Percentiles rank a stretch among this genome's conserved stretches.
Conservation (phyloP, 2,329 filamentous ascomycete genomes). For the Cytospora piceicola region DNA sequence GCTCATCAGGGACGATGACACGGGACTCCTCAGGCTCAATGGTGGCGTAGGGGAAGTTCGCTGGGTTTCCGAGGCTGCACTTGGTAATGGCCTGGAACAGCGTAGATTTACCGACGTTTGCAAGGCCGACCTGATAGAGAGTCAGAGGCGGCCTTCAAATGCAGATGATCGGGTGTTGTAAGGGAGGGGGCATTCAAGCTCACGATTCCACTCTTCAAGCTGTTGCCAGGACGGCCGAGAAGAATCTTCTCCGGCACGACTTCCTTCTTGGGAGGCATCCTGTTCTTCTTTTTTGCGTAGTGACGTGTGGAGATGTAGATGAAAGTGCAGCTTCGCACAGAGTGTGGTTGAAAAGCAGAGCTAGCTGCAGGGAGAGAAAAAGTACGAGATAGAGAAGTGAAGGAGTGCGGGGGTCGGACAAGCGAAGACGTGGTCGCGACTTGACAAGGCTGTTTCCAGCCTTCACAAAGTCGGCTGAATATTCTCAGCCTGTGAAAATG, state of each 20-base stretch:
- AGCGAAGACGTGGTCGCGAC: slow-evolving; percentile 50
- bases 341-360: slow-evolving; percentile 62
- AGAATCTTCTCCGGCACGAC: slow-evolving; percentile 94
- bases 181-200: slow-evolving; percentile 38
- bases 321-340: slow-evolving; percentile 56
- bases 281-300: slow-evolving; percentile 62
- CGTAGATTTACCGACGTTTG: slow-evolving; percentile 99
- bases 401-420: slow-evolving; percentile 44
- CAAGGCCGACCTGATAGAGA: slow-evolving; percentile 81
- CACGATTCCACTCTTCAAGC: slow-evolving; percentile 98
- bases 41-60: slow-evolving; percentile 99
- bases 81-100: slow-evolving; percentile 99
- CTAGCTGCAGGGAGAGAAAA: slow-evolving; percentile 66
- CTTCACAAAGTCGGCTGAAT: slow-evolving; percentile 34
- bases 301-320: slow-evolving; percentile 54
- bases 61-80: slow-evolving; percentile 94
- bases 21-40: slow-evolving; percentile 98
- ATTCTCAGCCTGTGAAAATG: slow-evolving; percentile 10
- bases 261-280: slow-evolving; percentile 95
- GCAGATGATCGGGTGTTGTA: slow-evolving; percentile 24
- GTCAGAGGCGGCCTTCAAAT: slow-evolving; percentile 43
- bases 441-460: slow-evolving; percentile 48
- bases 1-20: slow-evolving; percentile 93
- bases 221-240: slow-evolving; percentile 95
- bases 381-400: slow-evolving; percentile 58